Evolutionary conservation across 2,329 filamentous ascomycete genomes (phyloP), one percentile per base, ranked within the genome.

Genomic region (Paracorniculantispora psalliotae): DNA sequence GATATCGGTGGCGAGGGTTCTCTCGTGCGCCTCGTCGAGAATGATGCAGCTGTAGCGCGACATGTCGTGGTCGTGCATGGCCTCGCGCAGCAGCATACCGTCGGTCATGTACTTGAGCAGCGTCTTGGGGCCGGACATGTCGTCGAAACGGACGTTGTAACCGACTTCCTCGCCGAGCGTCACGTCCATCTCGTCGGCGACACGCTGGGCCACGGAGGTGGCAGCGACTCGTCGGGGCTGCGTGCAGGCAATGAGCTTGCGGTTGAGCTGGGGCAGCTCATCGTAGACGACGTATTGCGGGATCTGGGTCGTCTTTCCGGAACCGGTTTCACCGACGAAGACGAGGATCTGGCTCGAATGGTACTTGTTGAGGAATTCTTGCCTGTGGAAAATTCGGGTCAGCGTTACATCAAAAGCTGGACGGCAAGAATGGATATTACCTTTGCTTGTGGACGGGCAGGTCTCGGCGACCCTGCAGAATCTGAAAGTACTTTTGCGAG

Each of bases 81-180:
- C 92, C 76, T 99, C 94, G 69, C 94, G 82, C 69, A 97, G 81
- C 68, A 99, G 86, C 89, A 99, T 97, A 84, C 96, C 96, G 71
- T 99, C 94, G 47, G 96, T 99, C 94, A 99, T 99, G 80, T 99
- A 99, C 80, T 99, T 99, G 71, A 99, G 84, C 62, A 96, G 85
- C 1, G 94, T 99, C 74, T 90, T 92, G 60, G 86, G 85, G 53
- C 89, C 84, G 1, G 94, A 97, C 78, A 87, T 90, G 73, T 99
- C 94, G 75, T 99, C 96, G 75, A 99, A 99, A 80, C 94, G 91
- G 73, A 99, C 97, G 73, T 91, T 97, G 79, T 97, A 99, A 74
- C 94, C 94, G 58, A 99, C 92, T 76, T 97, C 93, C 65, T 97
- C 87, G 61, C 94, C 94, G 26, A 99, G 82, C 61, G 83, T 86